Percentiles rank a stretch among this genome's conserved stretches.
These are phyloP conservation scores for Huntiella abstrusa DNA, from an alignment of 2,329 filamentous ascomycete species.

Conservation along the genomic window DNA sequence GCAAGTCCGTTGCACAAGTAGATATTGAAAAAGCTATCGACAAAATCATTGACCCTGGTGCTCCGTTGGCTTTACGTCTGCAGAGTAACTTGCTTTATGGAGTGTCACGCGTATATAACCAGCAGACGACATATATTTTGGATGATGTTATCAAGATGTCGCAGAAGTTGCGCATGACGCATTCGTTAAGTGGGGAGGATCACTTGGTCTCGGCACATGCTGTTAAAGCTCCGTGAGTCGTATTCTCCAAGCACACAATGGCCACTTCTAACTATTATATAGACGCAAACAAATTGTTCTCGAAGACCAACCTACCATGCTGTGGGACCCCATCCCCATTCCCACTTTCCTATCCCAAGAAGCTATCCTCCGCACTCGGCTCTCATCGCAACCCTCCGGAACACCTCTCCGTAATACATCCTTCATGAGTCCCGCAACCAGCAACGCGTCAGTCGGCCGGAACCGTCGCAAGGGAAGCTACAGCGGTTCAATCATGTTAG, in stretches of 20 bases:
- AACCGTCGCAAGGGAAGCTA: conserved; percentile 1
- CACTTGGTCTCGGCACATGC: conserved; percentile 43
- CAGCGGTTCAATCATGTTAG: conserved; percentile 5
- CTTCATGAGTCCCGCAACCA: conserved; percentile 7
- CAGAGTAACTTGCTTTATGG: conserved; percentile 80
- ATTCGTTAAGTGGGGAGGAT: conserved; percentile 4
- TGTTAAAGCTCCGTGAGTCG: conserved; percentile 48
- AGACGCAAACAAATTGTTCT: conserved; percentile 63
- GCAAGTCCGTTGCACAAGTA: conserved; percentile 76
- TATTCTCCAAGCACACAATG: conserved; percentile 12
- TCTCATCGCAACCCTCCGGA: background rate
- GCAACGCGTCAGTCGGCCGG: background rate
- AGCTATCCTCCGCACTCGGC: conserved; percentile 2
- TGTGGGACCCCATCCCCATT: conserved; percentile 40
- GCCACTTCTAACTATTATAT: conserved; percentile 13
- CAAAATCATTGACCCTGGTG: conserved; percentile 65
- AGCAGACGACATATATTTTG: conserved; percentile 77
- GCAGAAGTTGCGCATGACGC: conserved; percentile 23
- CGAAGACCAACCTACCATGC: conserved; percentile 65
- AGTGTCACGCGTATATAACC: conserved; percentile 64
- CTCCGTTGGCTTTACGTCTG: conserved; percentile 74
- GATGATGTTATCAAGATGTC: conserved; percentile 47
- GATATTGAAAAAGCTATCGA: conserved; percentile 72
- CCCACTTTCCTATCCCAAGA: conserved; percentile 27
- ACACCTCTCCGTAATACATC: conserved; percentile 5